Conservation (phyloP, 2,329 filamentous ascomycete genomes). For the Orbilia oligospora region DNA sequence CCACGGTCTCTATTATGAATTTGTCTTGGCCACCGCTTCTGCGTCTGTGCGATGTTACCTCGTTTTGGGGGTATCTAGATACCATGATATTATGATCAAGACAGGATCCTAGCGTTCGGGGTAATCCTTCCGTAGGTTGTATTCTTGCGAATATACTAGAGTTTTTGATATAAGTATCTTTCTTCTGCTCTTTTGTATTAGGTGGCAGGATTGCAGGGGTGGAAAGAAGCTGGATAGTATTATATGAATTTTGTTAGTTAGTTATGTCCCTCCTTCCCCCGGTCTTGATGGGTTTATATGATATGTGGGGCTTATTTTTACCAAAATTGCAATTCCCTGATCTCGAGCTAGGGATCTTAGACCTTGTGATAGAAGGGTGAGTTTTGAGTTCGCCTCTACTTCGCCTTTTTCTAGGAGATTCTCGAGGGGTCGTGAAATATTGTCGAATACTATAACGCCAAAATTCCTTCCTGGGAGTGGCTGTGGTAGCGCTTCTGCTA, state of each 20-base stretch:
- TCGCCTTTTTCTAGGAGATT: slow-evolving; percentile 36
- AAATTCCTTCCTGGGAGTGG: slow-evolving; percentile 7
- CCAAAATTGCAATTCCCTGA: slow-evolving; percentile 42
- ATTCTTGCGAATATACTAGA: slow-evolving; percentile 47
- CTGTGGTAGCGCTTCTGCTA: neutral
- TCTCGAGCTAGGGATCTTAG: slow-evolving; percentile 38
- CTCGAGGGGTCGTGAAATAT: slow-evolving; percentile 46
- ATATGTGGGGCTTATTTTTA: neutral
- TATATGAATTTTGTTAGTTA: neutral
- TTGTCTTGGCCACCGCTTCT: slow-evolving; percentile 41
- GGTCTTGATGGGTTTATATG: neutral
- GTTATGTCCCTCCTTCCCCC: neutral
- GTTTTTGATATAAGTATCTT: slow-evolving; percentile 25
- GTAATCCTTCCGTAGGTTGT: slow-evolving; percentile 31
- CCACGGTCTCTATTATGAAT: slow-evolving; percentile 36
- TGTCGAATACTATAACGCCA: slow-evolving; percentile 47
- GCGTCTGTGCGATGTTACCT: slow-evolving; percentile 27
- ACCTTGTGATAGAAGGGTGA: slow-evolving; percentile 29
- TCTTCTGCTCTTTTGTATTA: slow-evolving; percentile 30
- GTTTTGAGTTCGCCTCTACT: slow-evolving; percentile 17
- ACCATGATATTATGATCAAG: slow-evolving; percentile 40
- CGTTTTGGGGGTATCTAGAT: slow-evolving; percentile 41
- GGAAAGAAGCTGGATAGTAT: slow-evolving; percentile 34
- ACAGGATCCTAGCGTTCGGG: slow-evolving; percentile 21
- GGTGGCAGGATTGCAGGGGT: slow-evolving; percentile 7